Evolutionary conservation across 2,329 filamentous ascomycete species (phyloP), one percentile per base, ranked within the genome.

Genomic region (Trematosphaeria pertusa): DNA sequence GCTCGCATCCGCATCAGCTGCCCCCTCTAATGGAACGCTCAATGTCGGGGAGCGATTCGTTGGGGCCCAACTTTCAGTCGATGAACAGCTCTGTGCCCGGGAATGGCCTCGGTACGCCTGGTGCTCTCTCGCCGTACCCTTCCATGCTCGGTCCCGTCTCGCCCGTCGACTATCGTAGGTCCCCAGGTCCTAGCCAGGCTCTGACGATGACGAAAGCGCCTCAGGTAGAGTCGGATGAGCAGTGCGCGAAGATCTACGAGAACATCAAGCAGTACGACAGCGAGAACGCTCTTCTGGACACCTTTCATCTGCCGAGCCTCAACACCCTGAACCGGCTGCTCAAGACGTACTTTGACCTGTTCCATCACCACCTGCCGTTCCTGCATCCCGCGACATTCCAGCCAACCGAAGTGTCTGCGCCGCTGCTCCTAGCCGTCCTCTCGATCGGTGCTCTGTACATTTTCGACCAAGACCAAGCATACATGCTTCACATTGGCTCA

Each of bases 371-470:
- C 68, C 76, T 97, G 67, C 94, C 94, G 1, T 97, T 99, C 77
- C 75, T 99, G 69, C 94, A 99, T 67, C 92, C 93, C 34, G 85
- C 89, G 12, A 95, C 94, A 0, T 97, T 97, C 75, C 84, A 86
- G 55, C 89, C 92, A 3, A 87, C 88, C 4, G 81, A 87, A 58
- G 84, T 88, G 4, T 90, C 93, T 35, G 87, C 93, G 10, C 87
- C 94, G 15, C 78, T 99, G 7, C 78, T 99, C 22, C 81, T 97
- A 33, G 91, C 92, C 0, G 90, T 97, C 12, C 79, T 99, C 40
- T 97, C 94, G 19, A 97, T 99, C 53, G 94, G 94, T 62, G 93
- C 94, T 8, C 78, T 99, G 15, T 97, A 97, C 74, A 93, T 93
- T 12, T 97, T 97, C 70, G 93, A 97, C 67, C 91, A 96, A 69